These are phyloP conservation scores for Pleurotus cornucopiae DNA, from an alignment of 768 basidiomycete species.

Conservation along the genomic window DNA sequence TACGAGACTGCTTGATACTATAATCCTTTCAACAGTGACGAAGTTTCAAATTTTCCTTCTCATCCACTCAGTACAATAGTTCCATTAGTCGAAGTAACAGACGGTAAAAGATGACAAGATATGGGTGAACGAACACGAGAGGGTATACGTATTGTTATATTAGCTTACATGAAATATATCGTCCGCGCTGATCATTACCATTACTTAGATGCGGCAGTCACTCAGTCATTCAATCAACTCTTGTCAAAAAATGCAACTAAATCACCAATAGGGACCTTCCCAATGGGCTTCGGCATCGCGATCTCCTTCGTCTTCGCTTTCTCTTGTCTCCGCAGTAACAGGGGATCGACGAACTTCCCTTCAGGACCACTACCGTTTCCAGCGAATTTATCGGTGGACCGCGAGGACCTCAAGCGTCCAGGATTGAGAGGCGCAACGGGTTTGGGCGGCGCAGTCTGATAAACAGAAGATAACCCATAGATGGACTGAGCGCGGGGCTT, in stretches of 20 bases:
- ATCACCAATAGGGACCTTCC: constrained; percentile 71
- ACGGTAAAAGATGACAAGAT: too few relatives aligned
- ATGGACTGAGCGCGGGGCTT: constrained; percentile 52
- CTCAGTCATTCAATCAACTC: constrained; percentile 2
- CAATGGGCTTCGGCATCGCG: constrained; percentile 41
- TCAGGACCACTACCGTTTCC: neutral
- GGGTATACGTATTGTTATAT: too few relatives aligned
- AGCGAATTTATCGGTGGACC: constrained; percentile 35
- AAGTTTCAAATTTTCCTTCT: too few relatives aligned
- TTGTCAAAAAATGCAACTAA: constrained; percentile 83
- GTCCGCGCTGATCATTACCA: too few relatives aligned
- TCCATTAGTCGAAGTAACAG: too few relatives aligned
- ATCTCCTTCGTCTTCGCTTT: constrained; percentile 37
- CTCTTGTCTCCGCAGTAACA: constrained; percentile 65
- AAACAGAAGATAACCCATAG: constrained; percentile 41
- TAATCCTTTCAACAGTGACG: too few relatives aligned
- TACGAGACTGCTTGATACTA: too few relatives aligned
- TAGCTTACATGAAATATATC: too few relatives aligned
- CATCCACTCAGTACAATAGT: too few relatives aligned
- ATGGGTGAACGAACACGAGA: too few relatives aligned
- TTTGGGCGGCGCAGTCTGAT: constrained; percentile 20
- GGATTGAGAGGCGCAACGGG: constrained; percentile 30
- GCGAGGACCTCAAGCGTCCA: constrained; percentile 27
- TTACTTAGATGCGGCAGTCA: too few relatives aligned
- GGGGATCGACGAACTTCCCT: constrained; percentile 73